Conservation (phyloP, 2,329 filamentous ascomycete genomes). For the Cladophialophora exuberans region DNA sequence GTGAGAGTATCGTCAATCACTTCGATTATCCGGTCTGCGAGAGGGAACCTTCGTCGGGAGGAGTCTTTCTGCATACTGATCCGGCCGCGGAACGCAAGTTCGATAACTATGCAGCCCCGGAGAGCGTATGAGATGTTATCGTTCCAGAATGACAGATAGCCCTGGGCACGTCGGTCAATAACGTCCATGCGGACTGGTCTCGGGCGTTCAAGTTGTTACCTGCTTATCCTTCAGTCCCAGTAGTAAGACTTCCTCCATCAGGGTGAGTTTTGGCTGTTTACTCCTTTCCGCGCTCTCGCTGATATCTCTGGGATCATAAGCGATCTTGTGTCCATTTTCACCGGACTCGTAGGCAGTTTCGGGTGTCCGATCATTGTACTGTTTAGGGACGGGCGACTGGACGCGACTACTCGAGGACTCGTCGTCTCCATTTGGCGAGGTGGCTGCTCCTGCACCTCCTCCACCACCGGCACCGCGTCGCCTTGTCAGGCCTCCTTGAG, state of each 20-base stretch:
- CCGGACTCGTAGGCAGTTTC: constrained; percentile 82
- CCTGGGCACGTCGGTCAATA: constrained; percentile 57
- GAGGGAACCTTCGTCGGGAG: constrained; percentile 84
- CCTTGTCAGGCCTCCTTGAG: constrained; percentile 72
- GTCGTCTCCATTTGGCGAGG: constrained; percentile 55
- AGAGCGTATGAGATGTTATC: constrained; percentile 99
- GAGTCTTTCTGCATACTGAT: constrained; percentile 99
- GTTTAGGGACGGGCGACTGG: constrained; percentile 65
- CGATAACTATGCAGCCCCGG: constrained; percentile 96
- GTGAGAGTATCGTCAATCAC: constrained; percentile 96
- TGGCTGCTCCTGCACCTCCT: constrained; percentile 58
- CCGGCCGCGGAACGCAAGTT: constrained; percentile 91
- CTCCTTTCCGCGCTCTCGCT: constrained; percentile 93
- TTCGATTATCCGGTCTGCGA: constrained; percentile 92
- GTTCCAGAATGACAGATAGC: constrained; percentile 99
- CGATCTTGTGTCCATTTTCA: constrained; percentile 98
- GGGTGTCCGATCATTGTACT: constrained; percentile 57
- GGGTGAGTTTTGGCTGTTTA: constrained; percentile 96
- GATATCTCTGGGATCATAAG: constrained; percentile 94
- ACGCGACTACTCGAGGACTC: constrained; percentile 68
- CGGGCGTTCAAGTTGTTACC: too few relatives aligned
- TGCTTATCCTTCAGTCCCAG: constrained; percentile 98
- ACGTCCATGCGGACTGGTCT: neutral
- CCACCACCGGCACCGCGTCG: constrained; percentile 59
- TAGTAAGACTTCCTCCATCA: constrained; percentile 98